Evolutionary conservation across 805 yeast genomes (phyloP).

Genomic region (Nakazawaea populi): DNA sequence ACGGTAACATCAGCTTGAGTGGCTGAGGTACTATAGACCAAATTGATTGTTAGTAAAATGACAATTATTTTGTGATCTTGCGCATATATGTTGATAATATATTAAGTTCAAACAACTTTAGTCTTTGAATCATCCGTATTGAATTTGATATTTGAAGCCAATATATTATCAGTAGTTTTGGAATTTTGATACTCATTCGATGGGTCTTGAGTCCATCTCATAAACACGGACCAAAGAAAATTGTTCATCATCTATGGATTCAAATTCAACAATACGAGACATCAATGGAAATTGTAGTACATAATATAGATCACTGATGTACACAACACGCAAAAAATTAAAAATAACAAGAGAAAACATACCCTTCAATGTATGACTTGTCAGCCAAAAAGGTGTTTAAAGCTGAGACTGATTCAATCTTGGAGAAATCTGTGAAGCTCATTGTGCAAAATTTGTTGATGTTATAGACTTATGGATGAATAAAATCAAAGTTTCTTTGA

Average conservation of each 20-base stretch:
- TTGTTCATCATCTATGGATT: constrained; percentile 50
- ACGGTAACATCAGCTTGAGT: constrained; percentile 94
- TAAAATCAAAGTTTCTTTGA: neutral
- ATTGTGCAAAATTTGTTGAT: constrained; percentile 26
- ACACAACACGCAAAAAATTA: neutral
- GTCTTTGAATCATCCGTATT: too few relatives aligned
- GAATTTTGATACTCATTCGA: constrained; percentile 78
- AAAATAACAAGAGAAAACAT: constrained; percentile 34
- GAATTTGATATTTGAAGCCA: too few relatives aligned
- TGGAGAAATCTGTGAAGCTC: constrained; percentile 80
- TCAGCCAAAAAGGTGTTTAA: constrained; percentile 84
- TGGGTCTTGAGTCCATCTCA: constrained; percentile 96
- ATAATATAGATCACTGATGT: neutral
- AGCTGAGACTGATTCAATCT: constrained; percentile 64
- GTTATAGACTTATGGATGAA: neutral
- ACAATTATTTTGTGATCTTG: too few relatives aligned
- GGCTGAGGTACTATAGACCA: constrained; percentile 61
- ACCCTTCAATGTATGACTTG: constrained; percentile 95
- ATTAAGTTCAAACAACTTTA: too few relatives aligned
- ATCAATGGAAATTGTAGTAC: too few relatives aligned
- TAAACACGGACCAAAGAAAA: constrained; percentile 90
- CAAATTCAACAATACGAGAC: neutral
- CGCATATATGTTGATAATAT: too few relatives aligned
- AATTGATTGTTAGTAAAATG: too few relatives aligned
- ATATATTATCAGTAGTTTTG: constrained; percentile 15